Percentiles rank a stretch among this genome's conserved stretches.
phyloP scores from a whole-genome alignment of 495 filamentous ascomycete species.

The Tuber aestivum region DNA sequence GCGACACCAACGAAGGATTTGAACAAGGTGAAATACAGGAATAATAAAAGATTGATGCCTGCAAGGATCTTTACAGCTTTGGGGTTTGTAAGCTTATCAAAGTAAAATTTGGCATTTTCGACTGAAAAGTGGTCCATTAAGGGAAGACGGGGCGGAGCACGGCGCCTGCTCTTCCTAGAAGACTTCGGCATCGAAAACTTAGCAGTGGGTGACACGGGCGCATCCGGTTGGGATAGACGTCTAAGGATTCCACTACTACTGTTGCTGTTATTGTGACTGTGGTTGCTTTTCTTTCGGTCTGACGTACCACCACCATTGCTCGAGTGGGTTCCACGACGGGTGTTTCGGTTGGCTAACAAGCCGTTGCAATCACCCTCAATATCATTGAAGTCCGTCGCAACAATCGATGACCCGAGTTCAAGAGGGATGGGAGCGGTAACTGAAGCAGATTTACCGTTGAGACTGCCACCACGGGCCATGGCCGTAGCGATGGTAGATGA shows the following conservation, averaged over 20 bases:
- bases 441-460: slow-evolving; percentile 18
- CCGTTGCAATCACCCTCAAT: neutral
- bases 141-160: neutral
- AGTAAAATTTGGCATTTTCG: slow-evolving; percentile 6
- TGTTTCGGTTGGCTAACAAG: neutral
- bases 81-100: slow-evolving; percentile 19
- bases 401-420: neutral
- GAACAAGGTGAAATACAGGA: slow-evolving; percentile 28
- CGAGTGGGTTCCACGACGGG: slow-evolving; percentile 15
- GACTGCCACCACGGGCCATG: slow-evolving; percentile 22
- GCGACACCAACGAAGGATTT: neutral
- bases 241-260: slow-evolving; percentile 11
- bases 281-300: slow-evolving; percentile 9
- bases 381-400: neutral
- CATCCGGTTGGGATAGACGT: slow-evolving; percentile 6
- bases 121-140: neutral
- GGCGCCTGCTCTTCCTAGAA: slow-evolving; percentile 14
- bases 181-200: slow-evolving; percentile 12
- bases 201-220: neutral
- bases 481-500: slow-evolving; percentile 1
- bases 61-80: slow-evolving; percentile 22
- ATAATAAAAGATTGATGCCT: slow-evolving; percentile 24
- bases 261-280: slow-evolving; percentile 10
- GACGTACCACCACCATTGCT: slow-evolving; percentile 13
- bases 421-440: slow-evolving; percentile 8